Percentiles rank a stretch among this genome's conserved stretches.
These are phyloP conservation scores for Fusarium solani-melongenae DNA, from an alignment of 2,329 filamentous ascomycete genomes.

Conservation along the genomic window DNA sequence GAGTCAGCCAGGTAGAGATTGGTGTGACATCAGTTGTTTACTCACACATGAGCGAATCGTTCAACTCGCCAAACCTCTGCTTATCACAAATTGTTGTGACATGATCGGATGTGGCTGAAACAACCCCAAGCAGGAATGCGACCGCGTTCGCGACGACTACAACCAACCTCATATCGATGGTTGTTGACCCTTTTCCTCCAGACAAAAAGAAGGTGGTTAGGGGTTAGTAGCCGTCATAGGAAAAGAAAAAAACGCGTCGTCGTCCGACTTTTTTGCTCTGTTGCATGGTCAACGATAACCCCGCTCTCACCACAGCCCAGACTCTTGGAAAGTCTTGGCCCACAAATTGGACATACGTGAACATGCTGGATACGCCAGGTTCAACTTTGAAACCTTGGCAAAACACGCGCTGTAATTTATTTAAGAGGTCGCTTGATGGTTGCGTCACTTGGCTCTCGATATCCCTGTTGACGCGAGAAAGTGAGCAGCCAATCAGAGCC, in stretches of 20 bases:
- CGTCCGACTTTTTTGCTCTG: slow-evolving; percentile 1
- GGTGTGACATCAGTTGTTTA: neutral
- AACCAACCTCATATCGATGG: slow-evolving; percentile 4
- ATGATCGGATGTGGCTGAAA: neutral
- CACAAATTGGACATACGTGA: neutral
- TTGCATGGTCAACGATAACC: slow-evolving; percentile 23
- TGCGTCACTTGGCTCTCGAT: neutral
- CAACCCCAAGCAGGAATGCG: neutral
- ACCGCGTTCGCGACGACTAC: neutral
- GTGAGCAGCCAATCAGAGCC: neutral
- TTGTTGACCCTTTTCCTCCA: neutral
- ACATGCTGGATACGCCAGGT: neutral
- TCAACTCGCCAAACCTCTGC: slow-evolving; percentile 23
- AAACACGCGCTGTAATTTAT: neutral
- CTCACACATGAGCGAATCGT: slow-evolving; percentile 31
- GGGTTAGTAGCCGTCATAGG: neutral
- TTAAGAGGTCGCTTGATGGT: neutral
- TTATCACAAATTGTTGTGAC: slow-evolving; percentile 12
- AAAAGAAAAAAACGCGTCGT: neutral
- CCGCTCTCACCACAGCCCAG: neutral
- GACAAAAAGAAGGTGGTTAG: neutral
- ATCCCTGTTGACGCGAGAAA: neutral
- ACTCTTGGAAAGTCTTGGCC: slow-evolving; percentile 1
- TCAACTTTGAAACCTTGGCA: neutral
- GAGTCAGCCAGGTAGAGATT: neutral